Percentiles rank a stretch among this genome's conserved stretches.
phyloP scores from a whole-genome alignment of 768 basidiomycete species.

The Boletus tylopilopsis region DNA sequence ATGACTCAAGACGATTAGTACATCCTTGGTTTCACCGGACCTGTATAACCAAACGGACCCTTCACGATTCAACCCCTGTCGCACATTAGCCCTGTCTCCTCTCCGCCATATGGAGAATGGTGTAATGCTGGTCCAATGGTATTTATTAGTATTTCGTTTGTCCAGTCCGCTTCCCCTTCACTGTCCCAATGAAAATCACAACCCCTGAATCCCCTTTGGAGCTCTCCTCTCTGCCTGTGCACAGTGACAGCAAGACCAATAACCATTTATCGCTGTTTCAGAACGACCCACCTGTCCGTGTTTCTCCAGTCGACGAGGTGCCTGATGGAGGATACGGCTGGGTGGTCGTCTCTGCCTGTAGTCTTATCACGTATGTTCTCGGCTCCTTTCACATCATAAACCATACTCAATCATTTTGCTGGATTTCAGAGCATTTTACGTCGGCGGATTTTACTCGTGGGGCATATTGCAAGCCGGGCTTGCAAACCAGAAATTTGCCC shows the following conservation, averaged over 20 bases:
- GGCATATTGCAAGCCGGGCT: slow-evolving; percentile 30
- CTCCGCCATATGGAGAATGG: background rate
- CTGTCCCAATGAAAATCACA: background rate
- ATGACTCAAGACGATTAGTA: too few relatives aligned
- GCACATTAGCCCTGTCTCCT: background rate
- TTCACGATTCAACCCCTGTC: background rate
- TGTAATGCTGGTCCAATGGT: too few relatives aligned
- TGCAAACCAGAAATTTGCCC: slow-evolving; percentile 22
- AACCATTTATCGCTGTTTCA: background rate
- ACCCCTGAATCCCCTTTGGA: background rate
- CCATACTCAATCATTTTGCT: background rate
- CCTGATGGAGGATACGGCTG: slow-evolving; percentile 34
- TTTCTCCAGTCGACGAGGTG: slow-evolving; percentile 5
- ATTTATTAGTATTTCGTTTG: background rate
- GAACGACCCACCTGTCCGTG: background rate
- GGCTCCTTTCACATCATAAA: background rate
- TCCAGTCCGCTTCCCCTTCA: background rate
- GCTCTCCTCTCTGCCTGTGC: background rate
- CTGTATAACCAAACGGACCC: background rate
- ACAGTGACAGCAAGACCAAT: background rate
- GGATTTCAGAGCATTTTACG: slow-evolving; percentile 22
- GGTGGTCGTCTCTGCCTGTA: slow-evolving; percentile 29
- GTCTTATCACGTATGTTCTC: slow-evolving; percentile 27
- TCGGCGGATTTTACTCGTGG: slow-evolving; percentile 29
- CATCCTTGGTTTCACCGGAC: background rate